Percentiles rank a stretch among this genome's conserved stretches.
Evolutionary conservation across 352 stramenopile species (phyloP).

Genomic region (Globisporangium barbulae): DNA sequence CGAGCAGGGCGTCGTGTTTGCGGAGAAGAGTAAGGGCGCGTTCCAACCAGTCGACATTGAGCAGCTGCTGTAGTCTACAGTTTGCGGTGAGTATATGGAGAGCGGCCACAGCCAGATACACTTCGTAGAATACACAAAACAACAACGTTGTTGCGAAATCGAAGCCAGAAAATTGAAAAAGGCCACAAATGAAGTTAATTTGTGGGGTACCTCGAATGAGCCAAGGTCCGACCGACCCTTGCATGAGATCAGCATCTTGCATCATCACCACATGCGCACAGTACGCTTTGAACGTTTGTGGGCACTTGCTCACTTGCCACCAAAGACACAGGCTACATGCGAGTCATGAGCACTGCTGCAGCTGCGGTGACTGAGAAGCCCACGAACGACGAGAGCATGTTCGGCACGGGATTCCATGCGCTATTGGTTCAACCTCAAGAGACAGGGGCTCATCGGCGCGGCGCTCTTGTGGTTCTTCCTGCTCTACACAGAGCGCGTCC

Average conservation of each 20-base stretch:
- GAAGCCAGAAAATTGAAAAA: too few species aligned
- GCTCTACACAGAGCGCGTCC: constrained; percentile 87
- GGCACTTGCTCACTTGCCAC: constrained; percentile 1
- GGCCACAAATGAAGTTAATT: too few species aligned
- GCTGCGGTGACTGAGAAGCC: constrained; percentile 34
- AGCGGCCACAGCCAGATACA: background rate
- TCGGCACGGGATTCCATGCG: constrained; percentile 77
- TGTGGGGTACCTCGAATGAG: too few species aligned
- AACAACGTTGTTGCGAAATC: too few species aligned
- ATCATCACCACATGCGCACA: too few species aligned
- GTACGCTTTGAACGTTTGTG: too few species aligned
- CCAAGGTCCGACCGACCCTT: too few species aligned
- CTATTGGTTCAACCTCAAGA: constrained; percentile 89
- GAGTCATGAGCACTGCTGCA: background rate
- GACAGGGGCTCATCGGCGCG: constrained; percentile 88
- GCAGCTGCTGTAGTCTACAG: constrained; percentile 42
- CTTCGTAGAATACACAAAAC: background rate
- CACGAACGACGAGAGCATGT: constrained; percentile 33
- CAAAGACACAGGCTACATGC: background rate
- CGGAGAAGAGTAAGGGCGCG: constrained; percentile 54
- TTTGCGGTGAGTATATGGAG: background rate
- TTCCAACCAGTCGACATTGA: constrained; percentile 80
- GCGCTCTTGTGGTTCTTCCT: constrained; percentile 89
- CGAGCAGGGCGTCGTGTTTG: constrained; percentile 79
- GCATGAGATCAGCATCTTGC: background rate